phyloP scores from a whole-genome alignment of 2,329 filamentous ascomycete species.

The Cadophora gregata region DNA sequence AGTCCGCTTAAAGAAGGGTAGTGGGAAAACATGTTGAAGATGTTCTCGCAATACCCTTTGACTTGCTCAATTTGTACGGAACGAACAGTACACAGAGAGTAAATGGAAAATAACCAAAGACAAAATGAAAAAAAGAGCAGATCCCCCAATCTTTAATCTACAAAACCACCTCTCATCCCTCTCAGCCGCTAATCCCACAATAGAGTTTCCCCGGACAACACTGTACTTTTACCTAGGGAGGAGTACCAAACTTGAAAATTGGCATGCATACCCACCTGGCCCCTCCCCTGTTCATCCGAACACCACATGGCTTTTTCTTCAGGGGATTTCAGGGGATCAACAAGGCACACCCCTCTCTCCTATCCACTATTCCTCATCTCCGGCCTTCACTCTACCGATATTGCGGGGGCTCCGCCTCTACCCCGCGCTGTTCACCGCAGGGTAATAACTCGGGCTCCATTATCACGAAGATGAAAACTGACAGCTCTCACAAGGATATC shows the following conservation, averaged over 20 bases:
- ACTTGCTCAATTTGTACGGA: not conserved
- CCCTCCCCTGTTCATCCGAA: not conserved
- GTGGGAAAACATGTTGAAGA: not conserved
- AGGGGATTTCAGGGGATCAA: not conserved
- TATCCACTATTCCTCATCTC: not conserved
- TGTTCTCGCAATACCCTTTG: not conserved
- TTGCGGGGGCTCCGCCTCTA: conserved; percentile 11
- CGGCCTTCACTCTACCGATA: conserved; percentile 17
- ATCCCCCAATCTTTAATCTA: not conserved
- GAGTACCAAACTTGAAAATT: not conserved
- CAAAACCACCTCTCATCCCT: not conserved
- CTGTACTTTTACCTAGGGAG: not conserved
- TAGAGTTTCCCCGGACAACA: conserved; percentile 7
- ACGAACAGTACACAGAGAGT: not conserved
- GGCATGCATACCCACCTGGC: conserved; percentile 3
- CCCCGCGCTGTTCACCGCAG: conserved; percentile 1
- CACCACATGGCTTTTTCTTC: not conserved
- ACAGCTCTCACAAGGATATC: not conserved
- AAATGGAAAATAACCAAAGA: not conserved
- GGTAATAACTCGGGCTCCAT: not conserved
- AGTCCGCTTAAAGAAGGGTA: not conserved
- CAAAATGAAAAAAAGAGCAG: not conserved
- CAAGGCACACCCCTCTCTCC: not conserved
- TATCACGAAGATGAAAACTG: not conserved
- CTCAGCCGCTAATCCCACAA: conserved; percentile 2